Evolutionary conservation across 441 rosid species (phyloP), one percentile per base, ranked within the genome.

Genomic region (Gossypium trilobum): DNA sequence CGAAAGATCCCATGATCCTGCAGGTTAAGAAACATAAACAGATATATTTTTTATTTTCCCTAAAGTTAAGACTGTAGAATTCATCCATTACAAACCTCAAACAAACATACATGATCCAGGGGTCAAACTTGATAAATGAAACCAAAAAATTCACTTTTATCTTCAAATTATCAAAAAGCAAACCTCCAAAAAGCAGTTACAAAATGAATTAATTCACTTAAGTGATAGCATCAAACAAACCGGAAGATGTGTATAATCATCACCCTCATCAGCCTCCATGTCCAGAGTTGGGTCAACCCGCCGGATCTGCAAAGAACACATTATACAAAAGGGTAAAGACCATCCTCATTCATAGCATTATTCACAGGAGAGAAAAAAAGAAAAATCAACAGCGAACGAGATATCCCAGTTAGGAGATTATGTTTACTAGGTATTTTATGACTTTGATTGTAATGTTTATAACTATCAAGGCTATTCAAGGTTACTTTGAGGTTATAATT

Each of bases 251-350:
- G 88, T 84, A 81, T 94, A 91, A 82, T 94, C 98, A 80, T 91
- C 98, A 71, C 97, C 97, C 78, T 73, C 77, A 67, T 94, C 98
- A 70, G 97, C 96, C 80, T 89, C 97, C 91, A 94, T 89, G 82
- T 91, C 90, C 74, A 94, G 83, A 55, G 97, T 90, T 73, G 97
- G 96, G 82, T 94, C 96, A 76, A 94, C 97, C 75, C 86, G 83
- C 75, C 88, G 85, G 74, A 94, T 87, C 97, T 94, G 84, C 79
- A 76, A 19, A 72, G 27, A 50, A 75, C 44, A 77, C 19, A 67
- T 66, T 39, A 78, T 48, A 59, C 68, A 13, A 75, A 46, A 7
- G 39, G n/a, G 39, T 57, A 64, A 36, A 64, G 48, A 10, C 22
- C 11, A 33, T 51, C 27, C 3, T 29, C 19, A 8, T 9, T 23